Evolutionary conservation across 371 early-diverging fungal species (phyloP), one percentile per base, ranked within the genome.

Genomic region (Apophysomyces sp.): DNA sequence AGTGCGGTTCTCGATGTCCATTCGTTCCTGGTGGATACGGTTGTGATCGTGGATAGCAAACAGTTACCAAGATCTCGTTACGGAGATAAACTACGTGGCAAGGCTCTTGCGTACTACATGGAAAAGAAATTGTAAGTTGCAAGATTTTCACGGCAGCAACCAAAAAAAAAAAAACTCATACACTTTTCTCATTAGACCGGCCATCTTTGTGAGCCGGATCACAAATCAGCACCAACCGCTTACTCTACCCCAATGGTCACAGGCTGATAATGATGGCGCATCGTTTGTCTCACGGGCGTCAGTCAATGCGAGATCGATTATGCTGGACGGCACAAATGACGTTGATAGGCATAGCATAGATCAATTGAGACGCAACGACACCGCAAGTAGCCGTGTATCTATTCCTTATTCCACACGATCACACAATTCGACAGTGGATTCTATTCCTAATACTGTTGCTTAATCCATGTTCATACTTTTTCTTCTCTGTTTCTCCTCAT

Each of bases 1-100:
- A 83, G 85, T 63, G 78, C 83, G 4, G 80, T 93, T 12, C 68
- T 93, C 31, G 92, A 92, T 31, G 79, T 86, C 31, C 93, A 93
- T 72, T 82, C 81, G 52, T 86, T 93, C 68, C 69, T 91, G 56
- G 70, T 91, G 1, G 91, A 92, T 70, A 84, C 84, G 28, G 82
- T 94, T 32, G 85, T 87, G 0, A 79, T 92, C 57, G 80, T 92
- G 3, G 77, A 80, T 27, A 76, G 78, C 16, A 85, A 78, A 39
- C 73, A 83, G 12, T 66, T 94, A 56, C 85, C 90, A 32, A 78
- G 85, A 57, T 76, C 84, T 29, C 66, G 85, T 13, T 78, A 75
- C 57, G 86, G 86, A 11, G 87, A 89, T 30, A 86, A 87, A 58
- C 74, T 79, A 58, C 75, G 89, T n/a, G 66, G 73, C 51, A 81